phyloP scores from a whole-genome alignment of 306 rosid genomes.

The Quercus ilex region DNA sequence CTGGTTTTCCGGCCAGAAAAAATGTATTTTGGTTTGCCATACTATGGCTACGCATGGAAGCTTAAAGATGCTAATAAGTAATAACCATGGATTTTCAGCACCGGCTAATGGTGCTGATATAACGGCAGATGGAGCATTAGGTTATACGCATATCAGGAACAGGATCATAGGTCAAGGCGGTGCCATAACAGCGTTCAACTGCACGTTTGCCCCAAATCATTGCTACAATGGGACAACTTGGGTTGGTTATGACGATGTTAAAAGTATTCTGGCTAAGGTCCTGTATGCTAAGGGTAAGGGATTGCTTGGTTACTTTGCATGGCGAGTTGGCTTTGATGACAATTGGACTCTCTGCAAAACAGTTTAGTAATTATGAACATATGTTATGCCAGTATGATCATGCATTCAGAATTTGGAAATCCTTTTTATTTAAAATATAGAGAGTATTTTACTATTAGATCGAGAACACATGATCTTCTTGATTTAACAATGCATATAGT shows the following conservation, averaged over 20 bases:
- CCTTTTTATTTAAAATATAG: no score
- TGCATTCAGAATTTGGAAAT: no score
- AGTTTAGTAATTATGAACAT: neutral
- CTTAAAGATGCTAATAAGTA: conserved; percentile 20
- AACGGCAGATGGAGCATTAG: no score
- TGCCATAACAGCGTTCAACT: neutral
- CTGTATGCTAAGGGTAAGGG: conserved; percentile 26
- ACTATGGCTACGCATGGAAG: conserved; percentile 31
- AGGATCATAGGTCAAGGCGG: neutral
- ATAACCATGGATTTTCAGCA: conserved; percentile 22
- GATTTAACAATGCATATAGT: no score
- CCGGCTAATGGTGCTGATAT: no score
- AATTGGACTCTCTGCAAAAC: conserved; percentile 13
- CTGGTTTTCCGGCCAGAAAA: conserved; percentile 22
- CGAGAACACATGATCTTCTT: no score
- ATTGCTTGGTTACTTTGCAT: conserved; percentile 37
- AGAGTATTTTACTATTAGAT: no score
- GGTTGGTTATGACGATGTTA: conserved; percentile 39
- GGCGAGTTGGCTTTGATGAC: conserved; percentile 19
- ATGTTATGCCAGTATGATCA: neutral
- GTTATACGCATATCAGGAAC: neutral
- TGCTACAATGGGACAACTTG: conserved; percentile 37
- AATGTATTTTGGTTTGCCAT: conserved; percentile 31
- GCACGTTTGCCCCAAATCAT: conserved; percentile 12
- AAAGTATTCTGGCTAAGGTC: conserved; percentile 32